phyloP scores from a whole-genome alignment of 2,329 filamentous ascomycete species.

The Clarireedia sp. region DNA sequence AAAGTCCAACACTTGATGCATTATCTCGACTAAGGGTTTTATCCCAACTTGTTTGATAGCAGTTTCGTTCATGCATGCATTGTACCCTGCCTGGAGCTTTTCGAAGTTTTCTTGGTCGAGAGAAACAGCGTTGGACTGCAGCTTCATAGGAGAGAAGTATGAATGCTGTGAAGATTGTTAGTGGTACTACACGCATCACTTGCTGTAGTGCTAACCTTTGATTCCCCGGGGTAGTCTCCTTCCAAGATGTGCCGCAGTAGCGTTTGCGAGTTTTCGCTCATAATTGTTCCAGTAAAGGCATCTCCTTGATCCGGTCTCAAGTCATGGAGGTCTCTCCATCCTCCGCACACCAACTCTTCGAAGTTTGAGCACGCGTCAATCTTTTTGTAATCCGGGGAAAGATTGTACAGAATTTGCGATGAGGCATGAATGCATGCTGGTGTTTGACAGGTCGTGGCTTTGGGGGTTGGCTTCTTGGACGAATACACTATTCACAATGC shows the following conservation, averaged over 20 bases:
- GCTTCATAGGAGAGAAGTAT: conserved; percentile 38
- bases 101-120: conserved; percentile 55
- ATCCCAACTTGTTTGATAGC: conserved; percentile 47
- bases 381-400: conserved; percentile 52
- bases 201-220: conserved; percentile 26
- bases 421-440: conserved; percentile 56
- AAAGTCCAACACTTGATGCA: conserved; percentile 43
- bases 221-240: conserved; percentile 41
- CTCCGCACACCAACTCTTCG: conserved; percentile 58
- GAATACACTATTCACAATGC: conserved; percentile 9
- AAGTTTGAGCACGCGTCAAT: conserved; percentile 65
- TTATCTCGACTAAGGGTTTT: conserved; percentile 46
- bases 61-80: conserved; percentile 57
- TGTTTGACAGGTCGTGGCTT: conserved; percentile 40
- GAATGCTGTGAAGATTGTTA: conserved; percentile 35
- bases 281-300: conserved; percentile 51
- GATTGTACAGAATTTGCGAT: conserved; percentile 52
- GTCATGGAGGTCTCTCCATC: conserved; percentile 57
- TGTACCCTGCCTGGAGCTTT: conserved; percentile 56
- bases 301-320: conserved; percentile 55
- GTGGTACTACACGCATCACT: not conserved
- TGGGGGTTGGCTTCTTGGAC: conserved; percentile 8
- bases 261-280: conserved; percentile 52
- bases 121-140: conserved; percentile 32
- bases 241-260: conserved; percentile 57